A percentile compares a stretch with the other conserved stretches of the same genome.
Evolutionary conservation across 495 filamentous ascomycete genomes (phyloP).

Genomic region (Lophiostoma macrostomum): DNA sequence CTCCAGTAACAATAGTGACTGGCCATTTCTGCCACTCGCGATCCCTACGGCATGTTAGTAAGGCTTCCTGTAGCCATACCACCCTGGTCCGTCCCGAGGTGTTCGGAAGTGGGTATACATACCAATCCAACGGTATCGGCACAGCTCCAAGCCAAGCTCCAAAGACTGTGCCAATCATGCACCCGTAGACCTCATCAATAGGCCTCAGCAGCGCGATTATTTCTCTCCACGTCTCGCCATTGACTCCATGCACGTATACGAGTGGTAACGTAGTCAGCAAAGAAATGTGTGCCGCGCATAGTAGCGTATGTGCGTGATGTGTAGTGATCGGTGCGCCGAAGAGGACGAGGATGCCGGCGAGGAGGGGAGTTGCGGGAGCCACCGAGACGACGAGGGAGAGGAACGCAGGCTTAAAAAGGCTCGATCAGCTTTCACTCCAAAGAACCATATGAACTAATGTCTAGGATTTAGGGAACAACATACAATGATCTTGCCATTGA

Average conservation of each 20-base stretch:
- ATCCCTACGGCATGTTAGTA: conserved; percentile 50
- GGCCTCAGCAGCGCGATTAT: conserved; percentile 55
- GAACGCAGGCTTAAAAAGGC: conserved; percentile 54
- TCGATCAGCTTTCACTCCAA: conserved; percentile 25
- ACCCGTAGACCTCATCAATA: conserved; percentile 69
- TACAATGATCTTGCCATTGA: conserved; percentile 37
- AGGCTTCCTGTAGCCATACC: neutral
- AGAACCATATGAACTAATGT: neutral
- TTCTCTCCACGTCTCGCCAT: conserved; percentile 68
- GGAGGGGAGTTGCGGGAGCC: conserved; percentile 54
- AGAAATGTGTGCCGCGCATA: conserved; percentile 77
- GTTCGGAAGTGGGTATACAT: conserved; percentile 36
- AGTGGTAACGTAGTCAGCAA: conserved; percentile 70
- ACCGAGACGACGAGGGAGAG: conserved; percentile 59
- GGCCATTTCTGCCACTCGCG: conserved; percentile 98
- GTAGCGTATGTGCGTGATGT: conserved; percentile 71
- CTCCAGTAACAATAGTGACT: conserved; percentile 76
- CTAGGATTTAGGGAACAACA: conserved; percentile 6
- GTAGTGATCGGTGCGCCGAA: conserved; percentile 90
- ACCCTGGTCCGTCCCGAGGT: neutral
- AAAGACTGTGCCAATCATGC: conserved; percentile 56
- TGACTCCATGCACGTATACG: conserved; percentile 81
- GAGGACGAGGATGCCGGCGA: conserved; percentile 68
- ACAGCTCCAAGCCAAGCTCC: conserved; percentile 78
- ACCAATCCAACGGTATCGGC: conserved; percentile 95